Conservation (phyloP, 2,329 filamentous ascomycete species). For the Chrysoporthe puriensis region DNA sequence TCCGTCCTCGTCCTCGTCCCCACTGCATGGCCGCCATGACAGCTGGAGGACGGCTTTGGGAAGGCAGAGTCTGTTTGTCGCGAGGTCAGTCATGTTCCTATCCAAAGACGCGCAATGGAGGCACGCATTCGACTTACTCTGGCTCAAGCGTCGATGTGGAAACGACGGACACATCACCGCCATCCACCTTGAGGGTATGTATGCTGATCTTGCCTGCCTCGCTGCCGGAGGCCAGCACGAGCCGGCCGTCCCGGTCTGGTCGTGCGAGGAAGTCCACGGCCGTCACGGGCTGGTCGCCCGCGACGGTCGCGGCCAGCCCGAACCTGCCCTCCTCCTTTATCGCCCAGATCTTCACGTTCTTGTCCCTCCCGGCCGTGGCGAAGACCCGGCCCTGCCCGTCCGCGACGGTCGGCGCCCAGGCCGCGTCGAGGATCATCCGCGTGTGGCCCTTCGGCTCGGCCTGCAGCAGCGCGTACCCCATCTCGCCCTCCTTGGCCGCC, state of each 20-base stretch:
- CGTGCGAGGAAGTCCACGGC: slow-evolving; percentile 67
- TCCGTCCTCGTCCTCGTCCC: slow-evolving; percentile 33
- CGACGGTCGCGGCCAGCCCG: slow-evolving; percentile 55
- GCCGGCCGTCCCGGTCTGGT: slow-evolving; percentile 34
- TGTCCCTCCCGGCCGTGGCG: slow-evolving; percentile 89
- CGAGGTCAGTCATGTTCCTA: slow-evolving; percentile 26
- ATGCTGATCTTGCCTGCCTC: slow-evolving; percentile 56
- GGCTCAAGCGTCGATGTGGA: slow-evolving; percentile 40
- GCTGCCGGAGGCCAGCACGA: slow-evolving; percentile 60
- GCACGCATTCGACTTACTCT: slow-evolving; percentile 25
- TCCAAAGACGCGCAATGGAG: neutral
- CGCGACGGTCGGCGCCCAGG: slow-evolving; percentile 69
- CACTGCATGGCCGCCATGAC: slow-evolving; percentile 63
- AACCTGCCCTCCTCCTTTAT: slow-evolving; percentile 46
- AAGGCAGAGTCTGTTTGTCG: slow-evolving; percentile 51
- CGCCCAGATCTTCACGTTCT: slow-evolving; percentile 75
- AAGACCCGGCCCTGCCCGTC: slow-evolving; percentile 56
- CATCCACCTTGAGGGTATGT: slow-evolving; percentile 44
- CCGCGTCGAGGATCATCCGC: slow-evolving; percentile 87
- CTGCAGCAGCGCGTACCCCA: slow-evolving; percentile 60
- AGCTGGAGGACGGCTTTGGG: slow-evolving; percentile 70
- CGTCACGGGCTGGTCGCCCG: slow-evolving; percentile 65
- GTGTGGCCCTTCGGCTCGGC: slow-evolving; percentile 84
- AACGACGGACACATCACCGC: slow-evolving; percentile 39
- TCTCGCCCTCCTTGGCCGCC: slow-evolving; percentile 35